Evolutionary conservation across 345 rosid species (phyloP), one percentile per base, ranked within the genome.

Genomic region (sweet orange (Citrus sinensis)): DNA sequence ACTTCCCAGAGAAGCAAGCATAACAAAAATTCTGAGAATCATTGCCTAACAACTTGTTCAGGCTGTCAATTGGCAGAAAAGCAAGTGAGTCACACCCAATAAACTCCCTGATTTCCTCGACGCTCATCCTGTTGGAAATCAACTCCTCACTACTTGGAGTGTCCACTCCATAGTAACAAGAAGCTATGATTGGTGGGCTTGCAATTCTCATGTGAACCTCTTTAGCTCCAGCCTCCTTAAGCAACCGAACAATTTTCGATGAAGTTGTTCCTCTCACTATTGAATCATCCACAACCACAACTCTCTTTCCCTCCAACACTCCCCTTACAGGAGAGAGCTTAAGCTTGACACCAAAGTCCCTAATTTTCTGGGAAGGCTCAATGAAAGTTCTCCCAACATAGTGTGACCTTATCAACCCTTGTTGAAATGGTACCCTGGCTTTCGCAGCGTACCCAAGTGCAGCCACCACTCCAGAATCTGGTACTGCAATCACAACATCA

Each of bases 191-290:
- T 13, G 98, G 98, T 14, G 99, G 99, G 76, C 99, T 94, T 0
- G 99, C 99, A 4, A 96, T 94, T 84, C 98, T 91, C 98, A 92
- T 96, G 70, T 94, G 99, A 79, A 96, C 95, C 86, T 94, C 98
- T 79, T 89, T 96, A 1, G 97, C 99, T 8, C 98, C 99, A 0
- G 99, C 90, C 80, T 93, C 97, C 78, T 89, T 89, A n/a, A 96
- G 69, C 83, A 96, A 56, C 75, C 97, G 84, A 63, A 96, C 97
- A 35, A 96, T 94, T 84, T 96, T 96, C 0, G 97, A 93, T 0
- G 97, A 96, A 0, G 99, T 94, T 7, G 98, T 94, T 42, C 97
- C 99, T 84, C 99, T 88, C 58, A 94, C 98, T 11, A 92, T 96
- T 0, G 99, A 96, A 79, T 96, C 99, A 61, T 94, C 99, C 71